Percentiles rank a stretch among this genome's conserved stretches.
phyloP scores from a whole-genome alignment of 164 flowering plant species.

The Macadamia tetraphylla region DNA sequence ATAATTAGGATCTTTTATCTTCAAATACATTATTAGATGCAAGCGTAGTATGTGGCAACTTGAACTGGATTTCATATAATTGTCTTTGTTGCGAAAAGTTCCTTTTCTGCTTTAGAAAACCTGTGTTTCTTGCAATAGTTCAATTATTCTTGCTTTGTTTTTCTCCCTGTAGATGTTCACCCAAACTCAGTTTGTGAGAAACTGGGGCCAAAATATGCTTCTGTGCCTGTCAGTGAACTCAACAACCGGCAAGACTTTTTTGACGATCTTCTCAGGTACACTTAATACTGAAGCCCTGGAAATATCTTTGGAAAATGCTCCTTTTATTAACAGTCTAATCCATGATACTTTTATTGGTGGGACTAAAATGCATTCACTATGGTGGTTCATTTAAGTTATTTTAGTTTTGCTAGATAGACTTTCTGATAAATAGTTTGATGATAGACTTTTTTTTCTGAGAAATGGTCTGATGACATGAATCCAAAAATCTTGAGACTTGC shows the following conservation, averaged over 20 bases:
- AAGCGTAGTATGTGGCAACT: background rate
- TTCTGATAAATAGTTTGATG: background rate
- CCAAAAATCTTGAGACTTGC: no score
- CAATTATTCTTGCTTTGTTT: background rate
- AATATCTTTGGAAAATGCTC: background rate
- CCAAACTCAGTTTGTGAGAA: slow-evolving; percentile 74
- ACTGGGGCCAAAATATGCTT: slow-evolving; percentile 81
- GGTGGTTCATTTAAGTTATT: background rate
- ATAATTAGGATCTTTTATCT: background rate
- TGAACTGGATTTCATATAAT: background rate
- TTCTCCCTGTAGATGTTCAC: slow-evolving; percentile 53
- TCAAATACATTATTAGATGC: background rate
- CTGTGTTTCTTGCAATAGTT: background rate
- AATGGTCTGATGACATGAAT: background rate
- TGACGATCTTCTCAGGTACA: slow-evolving; percentile 84
- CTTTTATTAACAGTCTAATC: background rate
- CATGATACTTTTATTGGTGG: background rate
- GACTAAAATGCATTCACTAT: background rate
- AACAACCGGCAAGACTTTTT: slow-evolving; percentile 56
- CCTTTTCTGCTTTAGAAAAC: no score
- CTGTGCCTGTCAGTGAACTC: slow-evolving; percentile 52
- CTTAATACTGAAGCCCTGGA: background rate
- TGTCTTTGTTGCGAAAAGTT: no score
- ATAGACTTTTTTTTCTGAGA: background rate
- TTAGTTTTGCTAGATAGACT: background rate